Conservation (phyloP, 306 rosid genomes). For the Notholithocarpus densiflorus region DNA sequence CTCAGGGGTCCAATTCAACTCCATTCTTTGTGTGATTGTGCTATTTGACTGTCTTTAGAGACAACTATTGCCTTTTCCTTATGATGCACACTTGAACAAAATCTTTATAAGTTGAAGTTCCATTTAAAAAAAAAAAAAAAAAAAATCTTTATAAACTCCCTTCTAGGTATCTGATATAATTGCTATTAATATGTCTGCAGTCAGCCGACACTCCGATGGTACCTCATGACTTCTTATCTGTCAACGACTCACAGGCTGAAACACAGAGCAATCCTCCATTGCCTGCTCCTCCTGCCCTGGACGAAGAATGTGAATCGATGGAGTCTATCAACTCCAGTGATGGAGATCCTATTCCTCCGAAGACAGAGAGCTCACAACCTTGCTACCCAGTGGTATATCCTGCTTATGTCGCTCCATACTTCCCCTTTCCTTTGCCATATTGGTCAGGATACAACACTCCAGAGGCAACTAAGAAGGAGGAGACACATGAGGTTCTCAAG, state of each 20-base stretch:
- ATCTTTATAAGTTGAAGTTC: not conserved
- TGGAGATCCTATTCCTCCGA: conserved; percentile 58
- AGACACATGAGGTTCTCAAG: conserved; percentile 76
- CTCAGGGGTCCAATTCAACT: not conserved
- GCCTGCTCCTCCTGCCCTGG: conserved; percentile 75
- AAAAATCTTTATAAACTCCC: not conserved
- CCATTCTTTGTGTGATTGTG: conserved; percentile 4
- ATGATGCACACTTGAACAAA: not conserved
- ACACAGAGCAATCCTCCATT: conserved; percentile 58
- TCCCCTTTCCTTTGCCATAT: conserved; percentile 66
- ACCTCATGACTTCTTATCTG: conserved; percentile 63
- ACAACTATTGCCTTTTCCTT: conserved; percentile 6
- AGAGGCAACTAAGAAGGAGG: conserved; percentile 54
- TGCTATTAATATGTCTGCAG: conserved; percentile 46
- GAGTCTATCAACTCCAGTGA: conserved; percentile 87
- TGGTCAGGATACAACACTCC: conserved; percentile 65
- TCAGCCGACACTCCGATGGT: conserved; percentile 54
- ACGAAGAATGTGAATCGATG: conserved; percentile 95
- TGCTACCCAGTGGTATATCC: conserved; percentile 70
- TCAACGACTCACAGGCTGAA: conserved; percentile 43
- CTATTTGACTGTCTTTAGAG: not conserved
- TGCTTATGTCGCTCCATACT: conserved; percentile 65
- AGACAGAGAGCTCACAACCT: conserved; percentile 46
- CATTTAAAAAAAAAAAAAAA: too few relatives aligned
- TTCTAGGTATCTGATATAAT: conserved; percentile 12